Conservation (phyloP, 768 basidiomycete genomes). For the Kondoa malvinella region DNA sequence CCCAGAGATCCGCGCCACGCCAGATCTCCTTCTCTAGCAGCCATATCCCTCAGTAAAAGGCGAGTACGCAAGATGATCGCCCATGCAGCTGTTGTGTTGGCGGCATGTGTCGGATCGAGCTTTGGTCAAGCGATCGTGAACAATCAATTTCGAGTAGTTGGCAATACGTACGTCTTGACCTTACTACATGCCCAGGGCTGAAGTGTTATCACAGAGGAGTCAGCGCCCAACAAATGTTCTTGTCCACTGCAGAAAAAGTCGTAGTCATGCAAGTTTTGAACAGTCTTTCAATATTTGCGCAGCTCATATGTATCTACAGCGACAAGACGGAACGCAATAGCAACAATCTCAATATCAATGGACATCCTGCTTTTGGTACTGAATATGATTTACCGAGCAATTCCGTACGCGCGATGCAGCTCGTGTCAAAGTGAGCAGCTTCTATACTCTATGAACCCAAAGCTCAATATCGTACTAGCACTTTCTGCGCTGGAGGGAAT, state of each 20-base stretch:
- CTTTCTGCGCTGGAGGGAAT: slow-evolving; percentile 28
- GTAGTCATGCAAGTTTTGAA: not conserved
- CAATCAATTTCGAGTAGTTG: not conserved
- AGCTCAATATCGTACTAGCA: not conserved
- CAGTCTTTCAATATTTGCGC: no score
- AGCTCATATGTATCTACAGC: not conserved
- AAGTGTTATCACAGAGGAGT: slow-evolving; percentile 55
- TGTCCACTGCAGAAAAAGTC: not conserved
- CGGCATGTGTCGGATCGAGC: not conserved
- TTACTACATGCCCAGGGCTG: no score
- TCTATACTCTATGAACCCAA: not conserved
- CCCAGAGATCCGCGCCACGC: no score
- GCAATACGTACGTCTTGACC: not conserved
- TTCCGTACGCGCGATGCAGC: slow-evolving; percentile 42
- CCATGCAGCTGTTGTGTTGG: not conserved
- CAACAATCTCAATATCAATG: not conserved
- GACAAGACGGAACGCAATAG: not conserved
- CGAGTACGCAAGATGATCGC: no score
- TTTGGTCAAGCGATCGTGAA: not conserved
- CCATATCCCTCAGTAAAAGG: no score
- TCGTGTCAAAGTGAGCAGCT: slow-evolving; percentile 42
- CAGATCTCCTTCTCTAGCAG: no score
- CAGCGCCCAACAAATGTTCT: slow-evolving; percentile 36
- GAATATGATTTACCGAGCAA: not conserved
- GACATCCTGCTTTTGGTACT: not conserved